phyloP scores from a whole-genome alignment of 768 basidiomycete genomes.

The Heimioporus sp. region DNA sequence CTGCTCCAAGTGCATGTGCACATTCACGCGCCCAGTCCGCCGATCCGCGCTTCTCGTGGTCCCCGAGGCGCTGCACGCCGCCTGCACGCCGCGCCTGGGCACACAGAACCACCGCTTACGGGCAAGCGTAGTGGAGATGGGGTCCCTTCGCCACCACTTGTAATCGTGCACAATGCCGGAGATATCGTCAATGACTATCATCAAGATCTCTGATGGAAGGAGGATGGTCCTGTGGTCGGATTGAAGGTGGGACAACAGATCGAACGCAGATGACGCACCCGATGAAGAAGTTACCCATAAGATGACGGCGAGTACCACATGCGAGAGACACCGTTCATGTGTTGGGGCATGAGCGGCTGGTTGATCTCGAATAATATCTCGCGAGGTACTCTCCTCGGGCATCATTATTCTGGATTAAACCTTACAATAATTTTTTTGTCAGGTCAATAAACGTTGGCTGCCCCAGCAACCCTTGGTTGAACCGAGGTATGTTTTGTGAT shows the following conservation, averaged over 20 bases:
- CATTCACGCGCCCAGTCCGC: conserved; percentile 52
- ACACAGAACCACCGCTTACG: background rate
- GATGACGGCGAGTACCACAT: background rate
- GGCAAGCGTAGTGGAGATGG: background rate
- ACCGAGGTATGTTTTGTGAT: no score
- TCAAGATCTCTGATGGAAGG: background rate
- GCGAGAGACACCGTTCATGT: background rate
- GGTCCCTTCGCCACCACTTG: background rate
- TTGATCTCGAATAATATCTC: background rate
- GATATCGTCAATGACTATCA: background rate
- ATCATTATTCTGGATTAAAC: no score
- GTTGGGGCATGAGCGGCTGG: background rate
- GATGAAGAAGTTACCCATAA: background rate
- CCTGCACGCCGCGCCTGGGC: conserved; percentile 43
- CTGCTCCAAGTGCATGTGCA: conserved; percentile 58
- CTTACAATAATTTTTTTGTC: no score
- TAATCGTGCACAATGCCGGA: background rate
- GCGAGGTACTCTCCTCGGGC: background rate
- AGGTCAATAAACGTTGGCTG: no score
- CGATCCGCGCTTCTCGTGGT: conserved; percentile 56
- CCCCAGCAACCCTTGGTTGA: no score
- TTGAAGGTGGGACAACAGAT: background rate
- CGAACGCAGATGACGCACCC: background rate
- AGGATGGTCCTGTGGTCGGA: background rate
- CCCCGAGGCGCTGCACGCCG: conserved; percentile 51